These are phyloP conservation scores for Sordariomycetes sp. DNA, from an alignment of 2,329 filamentous ascomycete genomes.

Conservation along the genomic window DNA sequence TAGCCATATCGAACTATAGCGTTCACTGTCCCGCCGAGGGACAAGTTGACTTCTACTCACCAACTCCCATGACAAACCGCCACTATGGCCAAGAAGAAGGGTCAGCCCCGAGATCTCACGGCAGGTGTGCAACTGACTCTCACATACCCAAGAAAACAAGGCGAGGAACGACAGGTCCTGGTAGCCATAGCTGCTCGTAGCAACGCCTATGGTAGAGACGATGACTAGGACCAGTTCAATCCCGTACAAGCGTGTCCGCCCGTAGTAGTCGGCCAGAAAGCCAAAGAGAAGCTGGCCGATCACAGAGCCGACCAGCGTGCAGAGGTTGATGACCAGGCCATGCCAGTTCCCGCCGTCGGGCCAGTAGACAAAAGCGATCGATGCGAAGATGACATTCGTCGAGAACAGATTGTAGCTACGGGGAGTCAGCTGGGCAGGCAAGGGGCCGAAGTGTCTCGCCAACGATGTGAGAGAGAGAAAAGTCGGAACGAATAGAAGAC, in stretches of 20 bases:
- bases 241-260: slow-evolving; percentile 44
- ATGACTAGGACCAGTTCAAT: slow-evolving; percentile 45
- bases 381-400: slow-evolving; percentile 42
- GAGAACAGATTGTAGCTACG: slow-evolving; percentile 42
- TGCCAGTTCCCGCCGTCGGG: slow-evolving; percentile 32
- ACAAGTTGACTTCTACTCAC: slow-evolving; percentile 16
- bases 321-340: slow-evolving; percentile 38
- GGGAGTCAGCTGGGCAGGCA: slow-evolving; percentile 2
- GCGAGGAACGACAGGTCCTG: slow-evolving; percentile 37
- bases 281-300: slow-evolving; percentile 41
- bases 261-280: slow-evolving; percentile 41
- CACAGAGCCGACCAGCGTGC: slow-evolving; percentile 40
- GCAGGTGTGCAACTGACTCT: not conserved
- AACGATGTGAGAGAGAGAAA: not conserved
- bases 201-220: slow-evolving; percentile 44
- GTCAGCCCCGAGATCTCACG: not conserved
- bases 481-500: slow-evolving; percentile 10
- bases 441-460: not conserved
- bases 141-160: slow-evolving; percentile 34
- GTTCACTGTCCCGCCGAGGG: not conserved
- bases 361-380: slow-evolving; percentile 41
- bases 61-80: slow-evolving; percentile 44
- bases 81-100: slow-evolving; percentile 20
- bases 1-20: not conserved
- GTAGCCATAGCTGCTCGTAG: slow-evolving; percentile 39